Percentiles rank a stretch among this genome's conserved stretches.
phyloP scores from a whole-genome alignment of 768 basidiomycete genomes.

The Amanita polypyramis region DNA sequence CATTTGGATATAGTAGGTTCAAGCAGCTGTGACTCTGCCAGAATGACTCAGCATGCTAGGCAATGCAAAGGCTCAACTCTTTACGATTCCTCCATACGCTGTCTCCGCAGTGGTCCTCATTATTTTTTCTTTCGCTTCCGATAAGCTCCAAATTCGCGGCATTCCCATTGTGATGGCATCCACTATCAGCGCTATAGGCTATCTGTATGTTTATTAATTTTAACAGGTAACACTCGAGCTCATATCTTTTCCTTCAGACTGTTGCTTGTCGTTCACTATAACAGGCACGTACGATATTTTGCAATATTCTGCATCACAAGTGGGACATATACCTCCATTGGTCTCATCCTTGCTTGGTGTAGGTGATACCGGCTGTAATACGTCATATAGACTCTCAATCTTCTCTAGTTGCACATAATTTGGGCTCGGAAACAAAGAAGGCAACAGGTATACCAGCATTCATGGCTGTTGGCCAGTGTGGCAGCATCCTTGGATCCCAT shows the following conservation, averaged over 20 bases:
- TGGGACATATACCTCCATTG: slow-evolving; percentile 71
- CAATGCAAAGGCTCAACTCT: slow-evolving; percentile 54
- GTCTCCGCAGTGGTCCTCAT: slow-evolving; percentile 58
- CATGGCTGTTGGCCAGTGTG: slow-evolving; percentile 74
- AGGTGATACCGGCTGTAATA: slow-evolving; percentile 17
- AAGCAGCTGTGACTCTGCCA: background rate
- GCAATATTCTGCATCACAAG: slow-evolving; percentile 69
- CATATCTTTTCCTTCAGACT: slow-evolving; percentile 28
- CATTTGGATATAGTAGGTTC: slow-evolving; percentile 58
- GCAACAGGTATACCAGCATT: slow-evolving; percentile 71
- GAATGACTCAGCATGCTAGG: slow-evolving; percentile 24
- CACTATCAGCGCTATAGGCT: slow-evolving; percentile 45
- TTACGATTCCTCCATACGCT: slow-evolving; percentile 78
- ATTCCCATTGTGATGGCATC: slow-evolving; percentile 34
- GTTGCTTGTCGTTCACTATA: slow-evolving; percentile 40
- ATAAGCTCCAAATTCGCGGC: slow-evolving; percentile 53
- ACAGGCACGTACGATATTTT: slow-evolving; percentile 62
- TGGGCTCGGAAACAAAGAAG: slow-evolving; percentile 70
- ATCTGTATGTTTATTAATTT: slow-evolving; percentile 32
- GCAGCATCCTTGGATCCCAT: slow-evolving; percentile 67
- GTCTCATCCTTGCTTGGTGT: slow-evolving; percentile 73
- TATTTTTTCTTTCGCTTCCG: slow-evolving; percentile 48
- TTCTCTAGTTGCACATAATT: slow-evolving; percentile 52
- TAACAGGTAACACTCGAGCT: background rate
- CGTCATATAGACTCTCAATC: background rate